A percentile compares a stretch with the other conserved stretches of the same genome.
These are phyloP conservation scores for Xylona heveae DNA, from an alignment of 495 filamentous ascomycete genomes.

Conservation along the genomic window DNA sequence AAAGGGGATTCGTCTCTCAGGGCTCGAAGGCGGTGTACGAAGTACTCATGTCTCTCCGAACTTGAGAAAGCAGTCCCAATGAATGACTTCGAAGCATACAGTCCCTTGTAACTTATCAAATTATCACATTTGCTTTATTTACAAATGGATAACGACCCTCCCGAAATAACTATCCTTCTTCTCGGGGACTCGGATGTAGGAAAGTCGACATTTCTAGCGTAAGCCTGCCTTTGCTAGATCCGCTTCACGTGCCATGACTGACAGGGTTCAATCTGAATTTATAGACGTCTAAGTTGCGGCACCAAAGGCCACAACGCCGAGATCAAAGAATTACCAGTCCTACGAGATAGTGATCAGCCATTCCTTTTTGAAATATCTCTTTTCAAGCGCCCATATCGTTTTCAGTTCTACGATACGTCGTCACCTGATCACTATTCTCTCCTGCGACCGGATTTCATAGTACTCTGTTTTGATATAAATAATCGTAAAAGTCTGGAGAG, in stretches of 20 bases:
- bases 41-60: no score
- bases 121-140: no score
- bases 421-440: slow-evolving; percentile 55
- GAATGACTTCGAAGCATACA: no score
- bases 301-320: slow-evolving; percentile 4
- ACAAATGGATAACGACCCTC: slow-evolving; percentile 6
- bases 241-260: slow-evolving; percentile 1
- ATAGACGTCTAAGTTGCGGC: slow-evolving; percentile 11
- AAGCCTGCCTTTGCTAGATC: slow-evolving; percentile 17
- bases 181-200: slow-evolving; percentile 65
- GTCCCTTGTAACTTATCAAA: no score
- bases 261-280: not conserved
- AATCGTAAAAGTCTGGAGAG: slow-evolving; percentile 40
- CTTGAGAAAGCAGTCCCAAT: no score
- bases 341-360: slow-evolving; percentile 64
- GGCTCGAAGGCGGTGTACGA: no score
- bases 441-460: slow-evolving; percentile 45
- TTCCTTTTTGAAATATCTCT: slow-evolving; percentile 59
- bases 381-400: slow-evolving; percentile 41
- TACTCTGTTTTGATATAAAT: slow-evolving; percentile 68
- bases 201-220: slow-evolving; percentile 82
- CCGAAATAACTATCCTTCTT: slow-evolving; percentile 46
- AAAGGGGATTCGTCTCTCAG: no score
- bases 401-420: slow-evolving; percentile 64
- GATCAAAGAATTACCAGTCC: slow-evolving; percentile 23